phyloP scores from a whole-genome alignment of 345 rosid species.

The Dipteronia dyeriana region DNA sequence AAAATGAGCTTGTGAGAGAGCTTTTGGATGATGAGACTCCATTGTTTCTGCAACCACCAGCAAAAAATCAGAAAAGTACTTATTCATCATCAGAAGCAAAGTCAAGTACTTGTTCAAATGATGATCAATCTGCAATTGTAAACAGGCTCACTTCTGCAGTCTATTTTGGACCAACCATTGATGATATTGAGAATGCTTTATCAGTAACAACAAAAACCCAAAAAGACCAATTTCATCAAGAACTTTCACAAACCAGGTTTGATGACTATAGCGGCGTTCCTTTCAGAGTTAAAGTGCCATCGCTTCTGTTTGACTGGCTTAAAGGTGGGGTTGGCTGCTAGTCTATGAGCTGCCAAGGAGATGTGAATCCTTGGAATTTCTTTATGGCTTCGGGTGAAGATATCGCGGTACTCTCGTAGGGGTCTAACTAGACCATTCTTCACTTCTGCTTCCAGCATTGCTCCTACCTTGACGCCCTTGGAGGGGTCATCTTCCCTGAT shows the following conservation, averaged over 20 bases:
- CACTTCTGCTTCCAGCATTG: too few species aligned
- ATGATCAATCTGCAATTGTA: conserved; percentile 27
- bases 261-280: too few species aligned
- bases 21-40: conserved; percentile 53
- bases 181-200: conserved; percentile 53
- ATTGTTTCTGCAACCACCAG: conserved; percentile 32
- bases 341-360: too few species aligned
- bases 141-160: conserved; percentile 38
- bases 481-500: too few species aligned
- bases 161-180: conserved; percentile 60
- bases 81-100: conserved; percentile 14
- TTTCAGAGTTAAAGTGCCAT: too few species aligned
- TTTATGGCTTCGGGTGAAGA: too few species aligned
- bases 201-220: conserved; percentile 25
- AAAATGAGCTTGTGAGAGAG: conserved; percentile 52
- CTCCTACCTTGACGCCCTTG: too few species aligned
- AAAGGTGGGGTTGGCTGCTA: too few species aligned
- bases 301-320: too few species aligned
- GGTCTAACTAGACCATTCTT: too few species aligned
- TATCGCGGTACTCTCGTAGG: too few species aligned
- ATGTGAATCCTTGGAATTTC: too few species aligned
- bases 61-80: conserved; percentile 19
- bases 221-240: conserved; percentile 23
- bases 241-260: conserved; percentile 37
- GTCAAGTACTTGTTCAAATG: conserved; percentile 13